Evolutionary conservation across 495 filamentous ascomycete species (phyloP), one percentile per base, ranked within the genome.

Genomic region (Copromyces sp.): DNA sequence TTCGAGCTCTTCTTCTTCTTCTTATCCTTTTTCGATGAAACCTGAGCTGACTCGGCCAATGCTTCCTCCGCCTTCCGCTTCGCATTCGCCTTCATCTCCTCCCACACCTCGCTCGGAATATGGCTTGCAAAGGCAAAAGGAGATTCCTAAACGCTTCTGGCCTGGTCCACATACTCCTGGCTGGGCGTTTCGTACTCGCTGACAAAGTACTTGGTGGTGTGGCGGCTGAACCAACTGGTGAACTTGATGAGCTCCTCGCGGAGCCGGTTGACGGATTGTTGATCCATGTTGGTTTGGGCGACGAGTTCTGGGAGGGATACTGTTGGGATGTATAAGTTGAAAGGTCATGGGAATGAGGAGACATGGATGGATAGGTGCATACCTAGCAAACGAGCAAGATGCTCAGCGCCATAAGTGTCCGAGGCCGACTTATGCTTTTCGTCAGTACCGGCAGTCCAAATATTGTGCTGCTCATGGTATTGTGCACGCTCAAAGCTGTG

Each of bases 281-380:
- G 84, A 78, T 98, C 95, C 95, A 99, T 97, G 81, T 97, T 97
- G 39, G 95, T 99, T 79, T 98, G 94, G 20, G 94, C 94, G 74
- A 99, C 89, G 38, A 98, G 88, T 80, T 99, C 95, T 0, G 96
- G 95, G 75, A 99, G 89, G 9, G 90, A 90, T 12, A 97, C 95
- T 98, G 72, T 8, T 45, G 45, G 14, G 4, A 29, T 5, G 16
- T 47, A 74, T 79, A 75, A 82, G 79, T 70, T 70, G 61, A 69
- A 37, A 12, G 16, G 12, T 65, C 29, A 32, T 0, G 39, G 41
- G 9, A 3, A 14, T 0, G 17, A 42, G 41, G 24, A 35, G 71
- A 71, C 59, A 20, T 39, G 12, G 12, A 42, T 70, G 41, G 41
- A 70, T 32, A 39, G 40, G 53, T 42, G 83, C 86, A 71, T 91